phyloP scores from a whole-genome alignment of 1,139 yeast species.

The Pneumocystis sp. region DNA sequence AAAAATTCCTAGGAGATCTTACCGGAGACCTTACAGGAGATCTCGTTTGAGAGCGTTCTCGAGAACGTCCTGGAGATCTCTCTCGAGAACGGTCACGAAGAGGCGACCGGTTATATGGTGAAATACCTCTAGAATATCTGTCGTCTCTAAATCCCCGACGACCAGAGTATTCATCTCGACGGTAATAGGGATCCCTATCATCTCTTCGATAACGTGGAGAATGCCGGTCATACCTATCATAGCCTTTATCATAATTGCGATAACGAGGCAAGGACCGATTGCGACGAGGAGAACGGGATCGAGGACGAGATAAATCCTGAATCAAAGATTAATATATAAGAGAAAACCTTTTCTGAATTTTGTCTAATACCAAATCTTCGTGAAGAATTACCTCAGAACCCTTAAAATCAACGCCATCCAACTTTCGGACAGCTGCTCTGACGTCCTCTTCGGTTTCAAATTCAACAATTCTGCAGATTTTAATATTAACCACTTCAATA shows the following conservation, averaged over 20 bases:
- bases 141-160: slow-evolving; percentile 8
- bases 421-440: slow-evolving; percentile 16
- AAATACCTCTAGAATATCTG: not conserved
- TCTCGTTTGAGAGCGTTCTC: not conserved
- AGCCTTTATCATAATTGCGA: slow-evolving; percentile 7
- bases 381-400: slow-evolving; percentile 16
- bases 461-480: slow-evolving; percentile 17
- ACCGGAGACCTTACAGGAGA: not conserved
- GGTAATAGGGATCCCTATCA: slow-evolving; percentile 5
- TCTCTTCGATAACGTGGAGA: slow-evolving; percentile 12
- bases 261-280: slow-evolving; percentile 12
- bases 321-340: not conserved
- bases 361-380: slow-evolving; percentile 18
- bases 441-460: slow-evolving; percentile 19
- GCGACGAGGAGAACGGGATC: slow-evolving; percentile 16
- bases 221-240: slow-evolving; percentile 10
- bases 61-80: not conserved
- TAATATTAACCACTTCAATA: not conserved
- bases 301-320: slow-evolving; percentile 13
- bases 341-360: not conserved
- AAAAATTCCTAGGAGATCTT: not conserved
- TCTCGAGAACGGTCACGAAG: not conserved
- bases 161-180: slow-evolving; percentile 12
- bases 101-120: not conserved
- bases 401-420: slow-evolving; percentile 17